Evolutionary conservation across 495 filamentous ascomycete genomes (phyloP).

Genomic region (Acidiella bohemica): DNA sequence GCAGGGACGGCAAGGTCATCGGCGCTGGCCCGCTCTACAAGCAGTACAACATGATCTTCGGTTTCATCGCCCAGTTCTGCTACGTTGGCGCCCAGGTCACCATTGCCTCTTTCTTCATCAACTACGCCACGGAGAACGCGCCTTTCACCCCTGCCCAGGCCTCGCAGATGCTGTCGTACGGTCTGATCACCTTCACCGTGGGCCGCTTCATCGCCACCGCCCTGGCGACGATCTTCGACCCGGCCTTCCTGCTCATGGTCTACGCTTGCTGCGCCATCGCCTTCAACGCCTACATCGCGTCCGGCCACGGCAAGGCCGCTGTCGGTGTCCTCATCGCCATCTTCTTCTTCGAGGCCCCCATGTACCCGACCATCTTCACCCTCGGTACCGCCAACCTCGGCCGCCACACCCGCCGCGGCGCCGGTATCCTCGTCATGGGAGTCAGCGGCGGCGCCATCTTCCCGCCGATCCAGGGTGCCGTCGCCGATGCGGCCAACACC

Average conservation of each 20-base stretch:
- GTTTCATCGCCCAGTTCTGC: conserved; percentile 56
- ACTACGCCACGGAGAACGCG: conserved; percentile 37
- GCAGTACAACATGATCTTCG: conserved; percentile 39
- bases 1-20: conserved; percentile 14
- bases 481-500: conserved; percentile 16
- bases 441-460: conserved; percentile 36
- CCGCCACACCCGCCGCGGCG: conserved; percentile 45
- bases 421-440: conserved; percentile 43
- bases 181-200: conserved; percentile 42
- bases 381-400: conserved; percentile 48
- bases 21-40: conserved; percentile 19
- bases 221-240: conserved; percentile 11
- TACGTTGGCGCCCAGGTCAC: conserved; percentile 55
- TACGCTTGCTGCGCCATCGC: conserved; percentile 25
- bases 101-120: conserved; percentile 57
- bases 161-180: conserved; percentile 42
- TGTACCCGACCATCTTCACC: conserved; percentile 51
- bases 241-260: conserved; percentile 18
- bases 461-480: conserved; percentile 21
- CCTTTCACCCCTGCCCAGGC: conserved; percentile 29
- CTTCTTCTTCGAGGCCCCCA: conserved; percentile 50
- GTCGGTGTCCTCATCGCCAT: conserved; percentile 42
- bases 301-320: conserved; percentile 31
- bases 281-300: conserved; percentile 27
- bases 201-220: conserved; percentile 35